phyloP scores from a whole-genome alignment of 176 grass and related monocot genomes.

The Oryza nivara region DNA sequence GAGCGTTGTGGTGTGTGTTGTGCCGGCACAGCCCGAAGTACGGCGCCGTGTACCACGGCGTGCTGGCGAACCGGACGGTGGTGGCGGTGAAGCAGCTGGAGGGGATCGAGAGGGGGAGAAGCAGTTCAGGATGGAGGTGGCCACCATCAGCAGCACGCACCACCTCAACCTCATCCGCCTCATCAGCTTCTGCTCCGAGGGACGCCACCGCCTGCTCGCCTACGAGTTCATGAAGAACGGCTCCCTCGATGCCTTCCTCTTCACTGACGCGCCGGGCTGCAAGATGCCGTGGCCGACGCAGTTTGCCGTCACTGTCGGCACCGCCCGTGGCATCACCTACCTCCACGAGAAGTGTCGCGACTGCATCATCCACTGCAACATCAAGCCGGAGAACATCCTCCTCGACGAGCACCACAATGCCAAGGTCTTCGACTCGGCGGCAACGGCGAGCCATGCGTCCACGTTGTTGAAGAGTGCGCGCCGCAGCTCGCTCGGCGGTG shows the following conservation, averaged over 20 bases:
- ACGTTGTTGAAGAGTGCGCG: too few species aligned
- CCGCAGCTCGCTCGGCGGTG: too few species aligned
- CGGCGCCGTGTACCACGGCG: conserved; percentile 81
- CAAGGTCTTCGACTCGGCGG: conserved; percentile 90
- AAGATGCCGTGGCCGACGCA: conserved; percentile 61
- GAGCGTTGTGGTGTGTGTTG: conserved; percentile 75
- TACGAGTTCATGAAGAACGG: conserved; percentile 99
- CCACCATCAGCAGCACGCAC: conserved; percentile 98
- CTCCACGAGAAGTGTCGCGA: conserved; percentile 90
- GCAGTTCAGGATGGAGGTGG: conserved; percentile 99
- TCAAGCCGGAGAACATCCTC: conserved; percentile 82
- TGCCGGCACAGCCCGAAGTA: conserved; percentile 82
- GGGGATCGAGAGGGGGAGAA: conserved; percentile 98
- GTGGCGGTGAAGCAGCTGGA: conserved; percentile 95
- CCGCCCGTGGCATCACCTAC: conserved; percentile 89
- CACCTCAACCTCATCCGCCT: conserved; percentile 92
- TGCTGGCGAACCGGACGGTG: conserved; percentile 73
- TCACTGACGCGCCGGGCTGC: conserved; percentile 42
- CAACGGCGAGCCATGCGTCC: too few species aligned
- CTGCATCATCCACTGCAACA: conserved; percentile 70
- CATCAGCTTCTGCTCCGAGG: conserved; percentile 99
- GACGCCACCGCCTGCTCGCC: conserved; percentile 77
- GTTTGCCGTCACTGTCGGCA: conserved; percentile 79
- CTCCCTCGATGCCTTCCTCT: conserved; percentile 81
- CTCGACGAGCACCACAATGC: conserved; percentile 67